Base-by-base conservation (phyloP, 1,139 yeast species). In the Saccharomycopsis hybrid region DNA sequence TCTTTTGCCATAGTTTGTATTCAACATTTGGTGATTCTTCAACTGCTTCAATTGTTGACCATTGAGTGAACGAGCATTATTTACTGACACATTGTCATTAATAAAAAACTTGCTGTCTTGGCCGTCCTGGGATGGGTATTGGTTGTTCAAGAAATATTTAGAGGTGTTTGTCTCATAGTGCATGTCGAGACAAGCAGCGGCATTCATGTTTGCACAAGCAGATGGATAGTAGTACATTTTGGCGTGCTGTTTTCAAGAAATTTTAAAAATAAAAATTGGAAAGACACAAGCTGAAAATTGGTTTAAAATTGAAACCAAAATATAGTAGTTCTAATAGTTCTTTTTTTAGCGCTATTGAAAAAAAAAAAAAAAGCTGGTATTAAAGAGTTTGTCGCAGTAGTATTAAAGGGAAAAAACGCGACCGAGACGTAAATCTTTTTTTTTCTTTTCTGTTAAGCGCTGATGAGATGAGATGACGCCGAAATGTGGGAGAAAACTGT, bases 141-240 rank as follows among this genome's bases (percentile, higher is more conserved):
- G 28, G 18, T 18, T 18, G 18, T 18, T 18, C 18, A 27, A 41
- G 33, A 8, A 41, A 13, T 41, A 29, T 29, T 41, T 41, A 18
- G 13, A 9, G 33, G 27, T 41, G 33, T 9, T 28, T 11, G 43
- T 5, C 28, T 43, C 46, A 28, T 13, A n/a, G 5, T 31, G 8
- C 27, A 48, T 25, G 27, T 27, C 49, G 25, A 52, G 40, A 35
- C 55, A 52, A 2, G 55, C 52, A 5, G 51, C 38, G 4, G 55
- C 28, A 31, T 44, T 52, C 50, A 50, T 50, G 48, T 50, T 51
- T 29, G 53, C 18, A 30, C 53, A 50, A 27, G 42, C 43, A 24
- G 55, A 52, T 3, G 55, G 55, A 41, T 45, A 50, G 40, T 52
- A 52, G 47, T 47, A 51, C 55, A 52, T 52, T 27, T 11, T 48